Percentiles rank a stretch among this genome's conserved stretches.
Conservation (phyloP, 1,284 basidiomycete genomes). For the Leccinum fuscescens region DNA sequence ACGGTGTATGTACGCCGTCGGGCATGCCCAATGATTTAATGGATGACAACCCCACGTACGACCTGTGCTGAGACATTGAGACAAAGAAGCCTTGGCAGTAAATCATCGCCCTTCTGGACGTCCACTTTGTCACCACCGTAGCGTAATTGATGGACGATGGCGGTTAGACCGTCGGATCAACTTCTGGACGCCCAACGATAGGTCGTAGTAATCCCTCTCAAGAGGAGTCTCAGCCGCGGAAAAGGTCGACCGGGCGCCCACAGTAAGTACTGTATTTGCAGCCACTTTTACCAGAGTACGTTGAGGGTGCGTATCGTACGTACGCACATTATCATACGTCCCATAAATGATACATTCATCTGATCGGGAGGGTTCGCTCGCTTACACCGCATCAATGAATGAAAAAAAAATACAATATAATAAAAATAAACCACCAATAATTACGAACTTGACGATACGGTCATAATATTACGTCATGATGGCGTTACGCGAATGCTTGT, state of each 20-base stretch:
- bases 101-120: not conserved
- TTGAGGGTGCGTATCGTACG: too few relatives aligned
- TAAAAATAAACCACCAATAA: not conserved
- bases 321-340: too few relatives aligned
- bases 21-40: not conserved
- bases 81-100: not conserved
- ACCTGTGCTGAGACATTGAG: not conserved
- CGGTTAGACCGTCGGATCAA: not conserved
- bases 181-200: not conserved
- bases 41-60: not conserved
- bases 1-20: not conserved
- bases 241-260: not conserved
- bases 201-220: not conserved
- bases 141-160: not conserved
- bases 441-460: not conserved
- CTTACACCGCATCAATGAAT: not conserved
- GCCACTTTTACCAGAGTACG: not conserved
- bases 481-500: not conserved
- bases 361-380: not conserved
- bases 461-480: not conserved
- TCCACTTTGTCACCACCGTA: not conserved
- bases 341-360: not conserved
- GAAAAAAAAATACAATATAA: not conserved
- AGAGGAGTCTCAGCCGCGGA: not conserved
- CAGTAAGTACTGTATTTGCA: not conserved